Base-by-base conservation (phyloP, 192 early-diverging fungal genomes). In the Allomyces javanicus region DNA sequence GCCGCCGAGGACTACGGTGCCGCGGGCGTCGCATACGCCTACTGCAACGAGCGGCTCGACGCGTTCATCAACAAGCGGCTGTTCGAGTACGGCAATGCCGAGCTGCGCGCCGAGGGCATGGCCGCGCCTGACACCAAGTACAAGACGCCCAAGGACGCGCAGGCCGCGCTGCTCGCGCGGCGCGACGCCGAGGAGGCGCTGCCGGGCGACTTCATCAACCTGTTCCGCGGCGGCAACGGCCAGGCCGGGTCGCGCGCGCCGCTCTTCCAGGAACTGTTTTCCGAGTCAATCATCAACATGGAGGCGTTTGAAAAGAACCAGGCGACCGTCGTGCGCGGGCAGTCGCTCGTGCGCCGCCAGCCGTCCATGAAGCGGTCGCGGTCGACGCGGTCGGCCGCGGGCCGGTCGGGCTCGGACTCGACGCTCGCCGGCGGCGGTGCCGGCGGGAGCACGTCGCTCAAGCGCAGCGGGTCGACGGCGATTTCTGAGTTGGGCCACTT, bases 121-220 rank as follows among this genome's bases (percentile, higher is more conserved):
- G 43, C 21, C 62, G 68, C 69, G 17, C 50, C 12, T 3, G 50
- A 58, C 10, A 58, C 50, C 17, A 14, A 14, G 50, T 58, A 58
- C 50, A 14, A 14, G 50, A 14, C 17, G 17, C 50, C 50, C 12
- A 58, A 14, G 12, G 50, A 21, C 50, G 50, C 50, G 0, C 17
- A 14, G 17, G 50, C 12, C 50, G 17, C 17, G 17, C 17, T 58
- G 9, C 12, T 21, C 68, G 87, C 87, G 61, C 83, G 83, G 70
- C 93, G 92, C 77, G 62, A 83, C 68, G 75, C 78, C 71, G 33
- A 40, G 9, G 79, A 87, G 71, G 67, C 84, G 40, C 77, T 87
- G 61, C 62, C 73, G 61, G 78, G 87, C 6, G 93, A 97, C 72
- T 93, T 95, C 72, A 81, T 93, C 33, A 80, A 85, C 45, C 76